Conservation (phyloP, 345 rosid species). For the Euphorbia peplus region DNA sequence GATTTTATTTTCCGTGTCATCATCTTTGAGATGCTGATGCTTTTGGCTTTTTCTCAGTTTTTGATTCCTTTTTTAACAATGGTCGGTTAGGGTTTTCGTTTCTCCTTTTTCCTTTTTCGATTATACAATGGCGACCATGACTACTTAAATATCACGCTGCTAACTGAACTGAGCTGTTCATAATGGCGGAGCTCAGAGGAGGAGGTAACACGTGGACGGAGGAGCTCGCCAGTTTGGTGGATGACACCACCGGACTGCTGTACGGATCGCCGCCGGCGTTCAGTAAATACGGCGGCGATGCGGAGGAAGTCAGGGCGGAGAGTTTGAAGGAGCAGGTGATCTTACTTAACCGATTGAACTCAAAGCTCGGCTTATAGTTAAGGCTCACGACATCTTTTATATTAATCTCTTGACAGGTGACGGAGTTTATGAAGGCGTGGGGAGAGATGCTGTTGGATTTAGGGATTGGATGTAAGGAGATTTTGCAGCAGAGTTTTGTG, state of each 20-base stretch:
- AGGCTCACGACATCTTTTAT: too few species aligned
- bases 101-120: slow-evolving; percentile 16
- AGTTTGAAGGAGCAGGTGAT: slow-evolving; percentile 63
- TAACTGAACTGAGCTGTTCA: not conserved
- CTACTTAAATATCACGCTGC: slow-evolving; percentile 53
- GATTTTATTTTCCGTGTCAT: slow-evolving; percentile 30
- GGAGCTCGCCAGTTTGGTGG: slow-evolving; percentile 60
- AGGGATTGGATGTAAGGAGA: slow-evolving; percentile 69
- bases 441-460: slow-evolving; percentile 81
- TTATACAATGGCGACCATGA: slow-evolving; percentile 26
- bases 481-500: slow-evolving; percentile 56
- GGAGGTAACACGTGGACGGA: slow-evolving; percentile 70
- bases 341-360: too few species aligned
- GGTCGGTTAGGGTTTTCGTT: slow-evolving; percentile 36
- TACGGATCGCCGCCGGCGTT: slow-evolving; percentile 30
- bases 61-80: slow-evolving; percentile 40
- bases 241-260: slow-evolving; percentile 39
- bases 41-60: slow-evolving; percentile 24
- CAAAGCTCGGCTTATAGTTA: too few species aligned
- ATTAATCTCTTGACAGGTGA: too few species aligned
- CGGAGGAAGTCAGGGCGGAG: slow-evolving; percentile 48
- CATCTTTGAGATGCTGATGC: slow-evolving; percentile 1
- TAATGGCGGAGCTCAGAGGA: slow-evolving; percentile 61
- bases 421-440: slow-evolving; percentile 83
- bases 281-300: slow-evolving; percentile 19